Conservation (phyloP, 2,329 filamentous ascomycete species). For the Ceratocystis albifundus region DNA sequence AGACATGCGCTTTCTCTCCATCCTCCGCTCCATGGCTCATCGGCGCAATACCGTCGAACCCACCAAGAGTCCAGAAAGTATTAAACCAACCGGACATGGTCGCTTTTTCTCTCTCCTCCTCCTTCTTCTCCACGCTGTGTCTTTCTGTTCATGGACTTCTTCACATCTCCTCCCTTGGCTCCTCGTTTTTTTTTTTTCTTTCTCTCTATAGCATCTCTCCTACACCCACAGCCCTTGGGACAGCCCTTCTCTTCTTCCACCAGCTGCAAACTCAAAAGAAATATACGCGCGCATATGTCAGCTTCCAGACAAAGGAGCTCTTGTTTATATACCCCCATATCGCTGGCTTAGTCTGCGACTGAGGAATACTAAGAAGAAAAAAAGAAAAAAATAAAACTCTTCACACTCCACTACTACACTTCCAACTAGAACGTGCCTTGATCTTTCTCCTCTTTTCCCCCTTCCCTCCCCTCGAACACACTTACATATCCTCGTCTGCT, state of each 20-base stretch:
- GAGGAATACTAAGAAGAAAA: slow-evolving; percentile 5
- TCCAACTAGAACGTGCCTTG: background rate
- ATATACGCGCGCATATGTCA: background rate
- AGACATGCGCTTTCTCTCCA: background rate
- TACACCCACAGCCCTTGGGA: no score
- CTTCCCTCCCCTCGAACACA: background rate
- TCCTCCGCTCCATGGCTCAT: slow-evolving; percentile 10
- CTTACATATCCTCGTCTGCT: background rate
- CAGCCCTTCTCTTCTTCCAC: no score
- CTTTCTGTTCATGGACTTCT: background rate
- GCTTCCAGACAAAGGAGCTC: background rate
- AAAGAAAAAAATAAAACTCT: no score
- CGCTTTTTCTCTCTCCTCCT: background rate
- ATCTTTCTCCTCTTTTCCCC: background rate
- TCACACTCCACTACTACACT: background rate
- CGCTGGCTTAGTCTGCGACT: background rate
- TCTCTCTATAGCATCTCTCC: no score
- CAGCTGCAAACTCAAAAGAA: no score
- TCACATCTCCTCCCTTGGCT: background rate
- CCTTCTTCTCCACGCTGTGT: background rate
- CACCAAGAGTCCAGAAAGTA: slow-evolving; percentile 7
- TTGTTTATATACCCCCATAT: background rate
- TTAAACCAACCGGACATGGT: slow-evolving; percentile 1
- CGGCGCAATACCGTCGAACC: background rate
- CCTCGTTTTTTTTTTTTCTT: no score